These are phyloP conservation scores for Reutealis trisperma DNA, from an alignment of 345 rosid genomes.

Conservation along the genomic window DNA sequence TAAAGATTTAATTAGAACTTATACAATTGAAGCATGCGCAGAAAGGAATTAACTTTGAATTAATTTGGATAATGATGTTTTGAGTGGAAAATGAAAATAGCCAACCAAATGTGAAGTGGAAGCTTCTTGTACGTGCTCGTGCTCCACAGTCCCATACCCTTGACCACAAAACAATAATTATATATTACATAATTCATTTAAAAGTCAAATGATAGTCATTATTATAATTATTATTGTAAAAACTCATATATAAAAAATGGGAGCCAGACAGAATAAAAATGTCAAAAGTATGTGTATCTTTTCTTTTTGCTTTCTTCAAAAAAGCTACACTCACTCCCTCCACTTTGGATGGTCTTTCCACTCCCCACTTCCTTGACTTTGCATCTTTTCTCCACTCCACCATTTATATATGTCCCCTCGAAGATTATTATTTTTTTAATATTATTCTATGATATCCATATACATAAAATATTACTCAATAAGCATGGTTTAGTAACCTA, in stretches of 20 bases:
- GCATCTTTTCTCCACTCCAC: slow-evolving; percentile 19
- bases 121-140: background rate
- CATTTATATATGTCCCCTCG: background rate
- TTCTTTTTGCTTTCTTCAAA: slow-evolving; percentile 22
- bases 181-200: background rate
- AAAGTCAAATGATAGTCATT: too few species aligned
- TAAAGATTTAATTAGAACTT: background rate
- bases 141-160: background rate
- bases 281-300: background rate
- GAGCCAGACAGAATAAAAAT: background rate
- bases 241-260: background rate
- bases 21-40: background rate
- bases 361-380: slow-evolving; percentile 24
- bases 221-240: too few species aligned
- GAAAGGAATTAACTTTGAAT: background rate
- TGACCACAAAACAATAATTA: too few species aligned
- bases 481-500: too few species aligned
- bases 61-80: background rate
- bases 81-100: background rate
- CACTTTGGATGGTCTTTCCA: slow-evolving; percentile 35
- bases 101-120: background rate
- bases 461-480: too few species aligned
- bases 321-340: slow-evolving; percentile 22
- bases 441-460: too few species aligned
- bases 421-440: too few species aligned